phyloP scores from a whole-genome alignment of 1,139 yeast species.

The Candida tropicalis region DNA sequence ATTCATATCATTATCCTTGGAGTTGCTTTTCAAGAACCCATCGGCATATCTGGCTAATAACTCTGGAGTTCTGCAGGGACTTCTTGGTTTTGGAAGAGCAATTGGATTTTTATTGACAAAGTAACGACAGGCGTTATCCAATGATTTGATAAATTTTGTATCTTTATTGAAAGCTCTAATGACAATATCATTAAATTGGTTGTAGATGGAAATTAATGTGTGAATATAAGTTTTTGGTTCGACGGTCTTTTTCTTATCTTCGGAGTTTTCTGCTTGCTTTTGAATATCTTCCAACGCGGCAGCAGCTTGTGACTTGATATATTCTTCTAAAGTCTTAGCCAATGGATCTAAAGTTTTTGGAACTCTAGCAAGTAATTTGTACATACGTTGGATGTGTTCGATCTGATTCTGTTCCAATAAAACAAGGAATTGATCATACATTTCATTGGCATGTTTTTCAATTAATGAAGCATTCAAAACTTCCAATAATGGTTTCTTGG shows the following conservation, averaged over 20 bases:
- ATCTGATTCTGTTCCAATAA: constrained; percentile 77
- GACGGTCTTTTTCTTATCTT: constrained; percentile 29
- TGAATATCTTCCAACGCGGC: constrained; percentile 69
- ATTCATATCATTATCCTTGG: constrained; percentile 76
- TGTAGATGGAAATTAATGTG: constrained; percentile 70
- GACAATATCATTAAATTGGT: constrained; percentile 69
- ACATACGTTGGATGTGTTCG: constrained; percentile 79
- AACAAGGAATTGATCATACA: constrained; percentile 75
- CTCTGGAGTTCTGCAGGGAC: constrained; percentile 77
- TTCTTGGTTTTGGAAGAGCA: constrained; percentile 62
- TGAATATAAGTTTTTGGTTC: constrained; percentile 84
- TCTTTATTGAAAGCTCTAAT: constrained; percentile 71
- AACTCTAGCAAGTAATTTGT: constrained; percentile 71
- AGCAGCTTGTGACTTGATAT: constrained; percentile 74
- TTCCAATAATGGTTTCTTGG: constrained; percentile 75
- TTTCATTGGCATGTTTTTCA: constrained; percentile 72
- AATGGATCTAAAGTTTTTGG: constrained; percentile 76
- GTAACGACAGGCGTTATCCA: constrained; percentile 85
- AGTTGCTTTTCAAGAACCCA: constrained; percentile 72
- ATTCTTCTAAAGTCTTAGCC: constrained; percentile 70
- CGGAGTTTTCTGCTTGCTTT: constrained; percentile 41
- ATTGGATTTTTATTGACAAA: constrained; percentile 83
- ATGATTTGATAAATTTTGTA: constrained; percentile 79
- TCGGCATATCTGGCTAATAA: constrained; percentile 89
- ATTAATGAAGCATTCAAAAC: constrained; percentile 77